Percentiles rank a stretch among this genome's conserved stretches.
Conservation (phyloP, 345 rosid species). For the Boechera retrofracta region DNA sequence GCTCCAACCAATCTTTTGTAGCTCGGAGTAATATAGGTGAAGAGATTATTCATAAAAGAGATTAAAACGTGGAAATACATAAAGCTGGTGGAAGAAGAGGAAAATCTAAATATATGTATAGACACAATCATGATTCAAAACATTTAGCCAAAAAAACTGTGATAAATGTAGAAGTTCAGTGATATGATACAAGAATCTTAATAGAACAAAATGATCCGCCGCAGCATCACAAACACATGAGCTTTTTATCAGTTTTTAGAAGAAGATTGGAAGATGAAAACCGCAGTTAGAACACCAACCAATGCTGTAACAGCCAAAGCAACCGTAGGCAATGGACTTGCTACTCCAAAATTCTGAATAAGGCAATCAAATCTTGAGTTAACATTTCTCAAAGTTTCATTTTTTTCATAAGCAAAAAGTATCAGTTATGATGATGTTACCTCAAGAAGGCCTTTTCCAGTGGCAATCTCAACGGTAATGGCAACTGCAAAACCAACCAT, state of each 20-base stretch:
- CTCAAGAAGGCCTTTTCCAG: slow-evolving; percentile 93
- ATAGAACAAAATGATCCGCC: slow-evolving; percentile 5
- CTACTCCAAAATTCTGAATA: slow-evolving; percentile 87
- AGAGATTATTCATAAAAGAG: too few relatives aligned
- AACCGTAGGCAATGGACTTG: slow-evolving; percentile 72
- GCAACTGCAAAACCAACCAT: slow-evolving; percentile 91
- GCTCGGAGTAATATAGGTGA: too few relatives aligned
- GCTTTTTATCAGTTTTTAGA: slow-evolving; percentile 59
- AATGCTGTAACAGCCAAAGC: slow-evolving; percentile 86
- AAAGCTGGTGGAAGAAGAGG: too few relatives aligned
- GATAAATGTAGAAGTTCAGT: not conserved
- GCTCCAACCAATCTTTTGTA: too few relatives aligned
- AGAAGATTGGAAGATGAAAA: slow-evolving; percentile 93
- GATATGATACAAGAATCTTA: slow-evolving; percentile 14
- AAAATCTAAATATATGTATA: not conserved
- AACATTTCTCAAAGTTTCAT: not conserved
- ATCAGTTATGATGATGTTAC: slow-evolving; percentile 40
- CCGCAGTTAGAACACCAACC: slow-evolving; percentile 75
- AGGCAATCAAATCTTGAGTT: slow-evolving; percentile 13
- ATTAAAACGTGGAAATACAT: too few relatives aligned
- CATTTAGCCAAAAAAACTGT: not conserved
- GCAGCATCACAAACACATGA: slow-evolving; percentile 7
- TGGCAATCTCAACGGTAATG: slow-evolving; percentile 70
- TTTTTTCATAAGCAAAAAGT: not conserved
- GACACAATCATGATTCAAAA: not conserved